Base-by-base conservation (phyloP, 2,329 filamentous ascomycete genomes). In the Aspergillus sp. region DNA sequence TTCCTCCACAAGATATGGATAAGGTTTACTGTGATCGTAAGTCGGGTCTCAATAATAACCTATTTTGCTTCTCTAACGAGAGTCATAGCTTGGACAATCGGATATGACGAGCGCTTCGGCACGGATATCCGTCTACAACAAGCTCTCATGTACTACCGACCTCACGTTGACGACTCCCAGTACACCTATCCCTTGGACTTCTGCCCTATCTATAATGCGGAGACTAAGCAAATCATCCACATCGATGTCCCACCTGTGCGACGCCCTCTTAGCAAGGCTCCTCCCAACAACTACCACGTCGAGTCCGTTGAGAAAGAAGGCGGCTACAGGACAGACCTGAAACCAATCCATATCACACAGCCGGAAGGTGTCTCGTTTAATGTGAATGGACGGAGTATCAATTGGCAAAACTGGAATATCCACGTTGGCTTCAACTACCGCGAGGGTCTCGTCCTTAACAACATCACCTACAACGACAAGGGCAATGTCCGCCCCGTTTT, bases 341-440 rank as follows among this genome's bases (percentile, higher is more conserved):
- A 96, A 80, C 90, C 91, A 1, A 89, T 96, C 72, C 87, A 93
- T 72, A 92, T 96, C 68, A 91, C 89, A 1, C 91, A 96, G 69
- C 91, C 91, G 0, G 90, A 96, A 66, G 93, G 93, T 15, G 91
- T 96, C 0, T 95, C 90, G 0, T 97, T 96, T 79, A 86, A 82
- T 19, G 79, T 96, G 64, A 83, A 87, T 3, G 90, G 90, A 1
- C 80, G 91, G 11, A 84, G 85, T 46, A 82, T 96, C 51, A 85
- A 86, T 63, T 96, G 93, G 93, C 92, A 96, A 74, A 96, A 96
- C 71, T 97, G 91, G 89, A 93, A 85, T 67, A 85, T 96, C 63
- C 93, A 96, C 73, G 85, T 97, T 58, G 93, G 93, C 22, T 97
- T 96, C 83, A 96, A 96, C 80, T 95, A 96, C 78, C 85, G 90